phyloP scores from a whole-genome alignment of 2,329 filamentous ascomycete genomes.

The Microcyclospora pomicola region DNA sequence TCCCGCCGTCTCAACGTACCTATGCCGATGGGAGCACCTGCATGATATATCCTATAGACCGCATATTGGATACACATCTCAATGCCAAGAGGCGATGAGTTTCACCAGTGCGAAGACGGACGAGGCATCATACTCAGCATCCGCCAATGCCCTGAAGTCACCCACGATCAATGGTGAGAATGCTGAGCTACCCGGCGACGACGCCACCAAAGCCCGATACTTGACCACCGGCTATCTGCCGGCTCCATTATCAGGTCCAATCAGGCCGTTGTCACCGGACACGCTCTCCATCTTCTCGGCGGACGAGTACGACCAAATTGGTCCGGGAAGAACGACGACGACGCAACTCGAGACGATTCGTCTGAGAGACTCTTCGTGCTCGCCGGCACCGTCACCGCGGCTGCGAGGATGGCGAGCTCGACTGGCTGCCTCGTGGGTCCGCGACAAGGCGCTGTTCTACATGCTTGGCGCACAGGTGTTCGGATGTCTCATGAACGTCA shows the following conservation, averaged over 20 bases:
- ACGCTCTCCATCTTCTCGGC: constrained; percentile 26
- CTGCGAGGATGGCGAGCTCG: constrained; percentile 9
- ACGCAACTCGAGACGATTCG: too few species aligned
- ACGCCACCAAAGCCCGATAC: background rate
- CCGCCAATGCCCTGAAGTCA: too few species aligned
- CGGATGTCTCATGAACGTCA: constrained; percentile 72
- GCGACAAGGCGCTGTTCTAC: constrained; percentile 58
- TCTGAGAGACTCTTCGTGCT: background rate
- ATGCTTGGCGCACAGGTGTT: constrained; percentile 69
- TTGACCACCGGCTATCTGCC: constrained; percentile 14
- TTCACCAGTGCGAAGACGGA: too few species aligned
- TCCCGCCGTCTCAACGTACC: too few species aligned
- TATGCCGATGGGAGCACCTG: too few species aligned
- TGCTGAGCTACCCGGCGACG: too few species aligned
- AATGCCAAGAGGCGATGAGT: too few species aligned
- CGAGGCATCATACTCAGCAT: too few species aligned
- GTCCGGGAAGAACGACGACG: background rate
- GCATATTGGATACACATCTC: too few species aligned
- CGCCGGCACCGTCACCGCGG: background rate
- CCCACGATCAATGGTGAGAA: too few species aligned
- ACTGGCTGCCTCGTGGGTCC: constrained; percentile 38
- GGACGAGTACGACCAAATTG: constrained; percentile 21
- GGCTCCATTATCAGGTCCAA: constrained; percentile 14
- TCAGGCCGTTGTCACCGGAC: constrained; percentile 29
- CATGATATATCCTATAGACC: too few species aligned